Base-by-base conservation (phyloP, 495 filamentous ascomycete species). In the Hypoxylon fragiforme region DNA sequence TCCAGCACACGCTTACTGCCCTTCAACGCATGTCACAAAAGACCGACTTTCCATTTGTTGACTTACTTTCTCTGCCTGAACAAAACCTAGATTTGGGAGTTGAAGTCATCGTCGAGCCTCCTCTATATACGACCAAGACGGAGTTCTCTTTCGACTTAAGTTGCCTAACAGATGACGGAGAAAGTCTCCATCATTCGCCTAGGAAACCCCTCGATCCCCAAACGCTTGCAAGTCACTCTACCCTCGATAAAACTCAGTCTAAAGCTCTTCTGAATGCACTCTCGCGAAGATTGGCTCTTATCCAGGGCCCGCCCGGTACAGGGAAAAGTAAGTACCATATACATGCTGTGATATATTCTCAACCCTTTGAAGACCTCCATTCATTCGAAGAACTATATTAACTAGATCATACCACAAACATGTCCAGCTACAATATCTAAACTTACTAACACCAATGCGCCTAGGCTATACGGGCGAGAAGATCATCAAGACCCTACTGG, bases 271-370 rank as follows among this genome's bases (percentile, higher is more conserved):
- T 87, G 2, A 63, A 75, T 20, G 72, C 81, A 12, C 70, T 95
- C 2, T 76, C 72, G 1, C 73, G 77, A 2, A 69, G 70, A 3
- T 54, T 90, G 16, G 81, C 81, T 5, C 70, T 91, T 0, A 87
- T 92, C 22, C 88, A 94, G 74, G 90, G 90, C 0, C 90, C 89
- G 0, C 90, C 90, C 3, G 89, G 90, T 0, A 92, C 88, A 2
- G 89, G 90, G 3, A 94, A 95, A 64, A 80, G 75, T 44, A 60
- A 41, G 57, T 46, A 6, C 19, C 13, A 20, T 21, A n/a, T n/a
- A n/a, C n/a, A n/a, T 22, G 3, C n/a, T 21, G 8, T n/a, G 16
- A 2, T 11, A 19, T 15, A 1, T 12, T 43, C 3, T 15, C 18
- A 20, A 3, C 3, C 36, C 30, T 34, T 11, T 11, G 7, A 21